Evolutionary conservation across 2,329 filamentous ascomycete species (phyloP).

Genomic region (Xylaria sp.): DNA sequence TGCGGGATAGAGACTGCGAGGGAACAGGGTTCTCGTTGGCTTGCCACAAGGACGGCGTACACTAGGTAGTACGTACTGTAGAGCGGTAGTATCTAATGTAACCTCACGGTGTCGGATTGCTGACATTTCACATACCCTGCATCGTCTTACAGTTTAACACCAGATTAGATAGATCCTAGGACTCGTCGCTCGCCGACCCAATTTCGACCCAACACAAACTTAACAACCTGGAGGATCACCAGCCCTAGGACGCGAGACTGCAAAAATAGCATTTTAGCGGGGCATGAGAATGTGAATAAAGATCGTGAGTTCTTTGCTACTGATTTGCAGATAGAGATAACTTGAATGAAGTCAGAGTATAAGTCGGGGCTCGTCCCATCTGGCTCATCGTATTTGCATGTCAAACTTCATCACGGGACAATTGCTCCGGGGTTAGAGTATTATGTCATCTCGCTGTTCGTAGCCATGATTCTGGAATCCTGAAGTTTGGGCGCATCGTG

Average conservation of each 20-base stretch:
- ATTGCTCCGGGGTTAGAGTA: background rate
- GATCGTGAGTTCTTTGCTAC: background rate
- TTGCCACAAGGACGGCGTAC: conserved; percentile 7
- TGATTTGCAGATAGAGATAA: background rate
- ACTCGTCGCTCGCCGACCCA: conserved; percentile 2
- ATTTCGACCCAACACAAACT: background rate
- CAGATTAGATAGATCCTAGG: conserved; percentile 7
- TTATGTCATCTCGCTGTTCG: conserved; percentile 1
- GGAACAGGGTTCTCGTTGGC: conserved; percentile 11
- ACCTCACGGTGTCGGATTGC: conserved; percentile 16
- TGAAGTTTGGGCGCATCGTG: background rate
- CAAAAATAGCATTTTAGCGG: conserved; percentile 4
- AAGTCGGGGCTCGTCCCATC: background rate
- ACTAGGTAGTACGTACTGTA: background rate
- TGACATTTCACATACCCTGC: conserved; percentile 21
- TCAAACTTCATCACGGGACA: background rate
- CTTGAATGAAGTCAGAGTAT: background rate
- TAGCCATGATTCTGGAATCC: background rate
- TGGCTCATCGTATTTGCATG: background rate
- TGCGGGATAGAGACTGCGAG: conserved; percentile 20
- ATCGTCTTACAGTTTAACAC: conserved; percentile 27
- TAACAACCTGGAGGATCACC: background rate
- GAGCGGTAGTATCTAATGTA: conserved; percentile 5
- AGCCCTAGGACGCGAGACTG: background rate
- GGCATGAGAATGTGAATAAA: background rate